Percentiles rank a stretch among this genome's conserved stretches.
phyloP scores from a whole-genome alignment of 768 basidiomycete species.

The Leccinum uliginosum region DNA sequence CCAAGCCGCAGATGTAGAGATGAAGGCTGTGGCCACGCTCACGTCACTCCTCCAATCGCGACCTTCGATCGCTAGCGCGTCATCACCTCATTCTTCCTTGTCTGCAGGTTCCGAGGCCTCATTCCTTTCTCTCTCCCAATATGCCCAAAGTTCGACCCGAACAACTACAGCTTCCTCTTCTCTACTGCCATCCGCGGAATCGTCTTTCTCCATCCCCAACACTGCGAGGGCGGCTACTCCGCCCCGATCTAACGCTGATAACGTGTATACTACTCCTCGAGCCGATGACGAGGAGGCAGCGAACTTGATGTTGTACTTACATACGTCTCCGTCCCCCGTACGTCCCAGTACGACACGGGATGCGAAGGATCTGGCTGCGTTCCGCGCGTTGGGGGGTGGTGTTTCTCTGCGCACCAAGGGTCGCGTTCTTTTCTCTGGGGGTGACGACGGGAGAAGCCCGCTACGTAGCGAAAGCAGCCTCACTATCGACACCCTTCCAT shows the following conservation, averaged over 20 bases:
- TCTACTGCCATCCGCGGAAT: conserved; percentile 36
- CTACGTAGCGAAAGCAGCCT: conserved; percentile 28
- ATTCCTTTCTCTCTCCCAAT: conserved; percentile 56
- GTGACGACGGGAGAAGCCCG: conserved; percentile 23
- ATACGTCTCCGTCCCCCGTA: conserved; percentile 79
- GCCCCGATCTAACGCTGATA: conserved; percentile 29
- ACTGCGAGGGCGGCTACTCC: conserved; percentile 32
- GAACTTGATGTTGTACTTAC: conserved; percentile 80
- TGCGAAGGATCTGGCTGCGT: conserved; percentile 45
- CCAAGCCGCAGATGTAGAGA: conserved; percentile 52
- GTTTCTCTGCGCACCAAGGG: conserved; percentile 53
- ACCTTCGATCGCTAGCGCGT: conserved; percentile 55
- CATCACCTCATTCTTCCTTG: conserved; percentile 69
- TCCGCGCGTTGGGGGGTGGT: conserved; percentile 48
- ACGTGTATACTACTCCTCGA: conserved; percentile 44
- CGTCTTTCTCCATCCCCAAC: conserved; percentile 31
- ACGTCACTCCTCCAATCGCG: conserved; percentile 67
- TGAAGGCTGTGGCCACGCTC: conserved; percentile 79
- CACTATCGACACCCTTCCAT: conserved; percentile 20
- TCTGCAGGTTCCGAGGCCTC: conserved; percentile 68
- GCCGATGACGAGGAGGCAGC: conserved; percentile 76
- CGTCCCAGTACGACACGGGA: conserved; percentile 49
- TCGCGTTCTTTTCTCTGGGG: conserved; percentile 64
- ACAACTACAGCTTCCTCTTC: conserved; percentile 41
- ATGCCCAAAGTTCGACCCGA: conserved; percentile 63